phyloP scores from a whole-genome alignment of 2,329 filamentous ascomycete species.

The Rhinocladiella similis region DNA sequence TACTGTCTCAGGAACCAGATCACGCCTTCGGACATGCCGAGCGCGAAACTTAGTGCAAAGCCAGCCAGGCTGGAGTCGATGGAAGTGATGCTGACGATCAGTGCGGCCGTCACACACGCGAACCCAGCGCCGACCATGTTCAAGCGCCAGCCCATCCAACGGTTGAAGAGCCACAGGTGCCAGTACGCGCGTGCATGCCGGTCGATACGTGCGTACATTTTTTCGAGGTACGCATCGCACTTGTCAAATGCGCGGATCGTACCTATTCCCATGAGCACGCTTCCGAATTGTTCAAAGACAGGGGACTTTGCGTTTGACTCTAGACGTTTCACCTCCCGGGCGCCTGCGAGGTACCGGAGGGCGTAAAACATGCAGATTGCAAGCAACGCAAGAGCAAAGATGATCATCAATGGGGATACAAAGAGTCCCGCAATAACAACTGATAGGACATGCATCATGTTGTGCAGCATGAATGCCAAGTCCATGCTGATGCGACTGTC shows the following conservation, averaged over 20 bases:
- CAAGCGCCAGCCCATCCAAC: slow-evolving; percentile 77
- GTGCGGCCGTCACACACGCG: slow-evolving; percentile 61
- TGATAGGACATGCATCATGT: slow-evolving; percentile 63
- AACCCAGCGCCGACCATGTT: slow-evolving; percentile 68
- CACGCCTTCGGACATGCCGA: slow-evolving; percentile 66
- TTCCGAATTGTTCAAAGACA: slow-evolving; percentile 77
- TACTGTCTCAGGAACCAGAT: slow-evolving; percentile 69
- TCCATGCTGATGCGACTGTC: slow-evolving; percentile 68
- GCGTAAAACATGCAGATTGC: slow-evolving; percentile 60
- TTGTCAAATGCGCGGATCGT: slow-evolving; percentile 78
- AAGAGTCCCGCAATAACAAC: slow-evolving; percentile 67
- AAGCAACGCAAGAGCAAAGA: slow-evolving; percentile 61
- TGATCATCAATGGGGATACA: slow-evolving; percentile 66
- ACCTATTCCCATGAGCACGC: slow-evolving; percentile 68
- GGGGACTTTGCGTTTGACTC: slow-evolving; percentile 77
- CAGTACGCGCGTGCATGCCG: slow-evolving; percentile 65
- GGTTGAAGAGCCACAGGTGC: slow-evolving; percentile 71
- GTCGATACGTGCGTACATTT: slow-evolving; percentile 71
- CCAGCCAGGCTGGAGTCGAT: slow-evolving; percentile 72
- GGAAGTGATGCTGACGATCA: slow-evolving; percentile 61
- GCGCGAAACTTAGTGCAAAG: slow-evolving; percentile 71
- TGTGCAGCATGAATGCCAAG: slow-evolving; percentile 60
- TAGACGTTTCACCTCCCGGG: slow-evolving; percentile 73
- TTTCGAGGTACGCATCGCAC: slow-evolving; percentile 62
- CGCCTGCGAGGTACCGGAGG: slow-evolving; percentile 65